Evolutionary conservation across 2,329 filamentous ascomycete species (phyloP).

Genomic region (Ophiocordyceps camponoti-floridani): DNA sequence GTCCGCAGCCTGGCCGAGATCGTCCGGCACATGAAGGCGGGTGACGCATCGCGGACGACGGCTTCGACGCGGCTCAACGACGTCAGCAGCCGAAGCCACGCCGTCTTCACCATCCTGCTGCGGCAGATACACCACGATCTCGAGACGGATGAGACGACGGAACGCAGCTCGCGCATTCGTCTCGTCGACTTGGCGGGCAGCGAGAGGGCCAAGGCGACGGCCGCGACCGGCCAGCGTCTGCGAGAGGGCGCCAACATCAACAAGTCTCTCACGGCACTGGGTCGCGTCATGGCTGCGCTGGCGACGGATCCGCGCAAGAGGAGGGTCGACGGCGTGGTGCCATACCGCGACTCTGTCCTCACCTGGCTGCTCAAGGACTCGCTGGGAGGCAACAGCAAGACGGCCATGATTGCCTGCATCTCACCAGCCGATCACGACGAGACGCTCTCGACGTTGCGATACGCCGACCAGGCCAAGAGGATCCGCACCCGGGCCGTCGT

Average conservation of each 20-base stretch:
- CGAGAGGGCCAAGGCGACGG: slow-evolving; percentile 86
- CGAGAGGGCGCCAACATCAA: slow-evolving; percentile 98
- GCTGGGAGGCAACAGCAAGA: slow-evolving; percentile 91
- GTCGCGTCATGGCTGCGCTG: slow-evolving; percentile 85
- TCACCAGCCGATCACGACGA: slow-evolving; percentile 93
- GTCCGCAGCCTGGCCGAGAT: slow-evolving; percentile 80
- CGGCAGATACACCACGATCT: slow-evolving; percentile 98
- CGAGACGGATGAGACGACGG: slow-evolving; percentile 93
- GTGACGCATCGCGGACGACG: slow-evolving; percentile 71
- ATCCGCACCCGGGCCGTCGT: slow-evolving; percentile 89
- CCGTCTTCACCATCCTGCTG: slow-evolving; percentile 93
- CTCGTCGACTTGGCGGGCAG: slow-evolving; percentile 90
- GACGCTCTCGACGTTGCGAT: slow-evolving; percentile 85
- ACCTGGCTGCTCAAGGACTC: slow-evolving; percentile 89
- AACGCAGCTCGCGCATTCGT: slow-evolving; percentile 82
- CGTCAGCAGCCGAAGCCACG: slow-evolving; percentile 87
- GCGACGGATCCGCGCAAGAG: slow-evolving; percentile 11
- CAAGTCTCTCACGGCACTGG: slow-evolving; percentile 90
- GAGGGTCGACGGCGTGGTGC: slow-evolving; percentile 35
- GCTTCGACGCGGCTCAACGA: slow-evolving; percentile 99
- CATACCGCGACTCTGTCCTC: slow-evolving; percentile 77
- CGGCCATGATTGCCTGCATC: slow-evolving; percentile 97
- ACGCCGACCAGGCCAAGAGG: slow-evolving; percentile 92
- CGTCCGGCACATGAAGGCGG: slow-evolving; percentile 74
- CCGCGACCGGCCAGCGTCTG: slow-evolving; percentile 79